Base-by-base conservation (phyloP, 352 stramenopile species). In the Globisporangium radiosum region DNA sequence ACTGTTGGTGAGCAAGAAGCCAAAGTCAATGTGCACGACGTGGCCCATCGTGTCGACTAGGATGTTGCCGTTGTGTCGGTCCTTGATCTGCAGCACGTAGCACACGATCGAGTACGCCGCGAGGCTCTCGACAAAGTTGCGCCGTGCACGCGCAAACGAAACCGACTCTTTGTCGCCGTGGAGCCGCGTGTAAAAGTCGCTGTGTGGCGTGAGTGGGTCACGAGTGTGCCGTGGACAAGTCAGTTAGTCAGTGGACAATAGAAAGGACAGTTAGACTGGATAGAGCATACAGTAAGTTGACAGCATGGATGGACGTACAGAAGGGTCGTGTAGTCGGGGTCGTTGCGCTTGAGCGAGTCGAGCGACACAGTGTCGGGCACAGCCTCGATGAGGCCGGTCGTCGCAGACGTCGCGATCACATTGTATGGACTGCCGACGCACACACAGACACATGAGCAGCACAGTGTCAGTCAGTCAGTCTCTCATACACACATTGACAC, bases 21-120 rank as follows among this genome's bases (percentile, higher is more conserved):
- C 97, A 73, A 99, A 99, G 76, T 99, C 97, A 60, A 99, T 99
- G 80, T 99, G 96, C 55, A 99, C 94, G 13, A 99, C 73, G 69
- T 98, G 96, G 15, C 97, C 96, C 37, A 95, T 75, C 13, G 85
- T 97, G 74, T 99, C 96, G 45, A 99, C 97, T 52, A 98, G 68
- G 56, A 98, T 97, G 57, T 99, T 98, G 15, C 93, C 96, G 68
- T 99, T 99, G 76, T 98, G 95, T 13, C 92, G 80, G 65, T 98
- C 91, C 74, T 98, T 98, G 66, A 97, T 90, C 70, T 94, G 91
- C 57, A 99, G 87, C 13, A 99, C 80, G 70, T 99, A 99, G 62
- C 87, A 98, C 14, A 99, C 87, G 38, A 99, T 90, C 25, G 94
- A 98, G 72, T 99, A 99, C 44, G 92, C 97, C 0, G 96, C 97